A percentile compares a stretch with the other conserved stretches of the same genome.
Evolutionary conservation across 768 basidiomycete genomes (phyloP).

Genomic region (Leccinellum luteum): DNA sequence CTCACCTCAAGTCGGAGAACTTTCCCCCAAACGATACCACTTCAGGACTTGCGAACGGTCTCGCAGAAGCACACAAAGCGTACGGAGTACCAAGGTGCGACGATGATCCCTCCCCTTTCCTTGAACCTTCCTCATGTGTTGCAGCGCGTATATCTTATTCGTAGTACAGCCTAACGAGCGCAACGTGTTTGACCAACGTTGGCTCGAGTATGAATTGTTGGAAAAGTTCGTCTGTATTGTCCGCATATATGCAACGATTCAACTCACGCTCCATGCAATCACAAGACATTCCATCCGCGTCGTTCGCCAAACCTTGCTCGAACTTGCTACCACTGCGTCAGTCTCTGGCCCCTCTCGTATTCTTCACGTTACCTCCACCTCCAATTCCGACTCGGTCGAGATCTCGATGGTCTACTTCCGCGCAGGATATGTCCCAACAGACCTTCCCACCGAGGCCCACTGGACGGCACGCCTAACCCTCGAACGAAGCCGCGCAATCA

Average conservation of each 20-base stretch:
- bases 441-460: slow-evolving; percentile 63
- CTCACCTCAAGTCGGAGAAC: slow-evolving; percentile 49
- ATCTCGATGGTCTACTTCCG: slow-evolving; percentile 91
- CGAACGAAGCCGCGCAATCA: slow-evolving; percentile 83
- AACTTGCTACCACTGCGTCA: slow-evolving; percentile 58
- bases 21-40: slow-evolving; percentile 76
- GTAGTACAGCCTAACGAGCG: slow-evolving; percentile 88
- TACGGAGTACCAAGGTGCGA: slow-evolving; percentile 57
- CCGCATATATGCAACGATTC: not conserved
- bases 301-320: slow-evolving; percentile 71
- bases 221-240: slow-evolving; percentile 52
- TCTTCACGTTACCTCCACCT: slow-evolving; percentile 36
- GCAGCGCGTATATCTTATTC: slow-evolving; percentile 66
- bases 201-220: slow-evolving; percentile 83
- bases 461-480: slow-evolving; percentile 76
- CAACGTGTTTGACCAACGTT: slow-evolving; percentile 92
- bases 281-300: slow-evolving; percentile 71
- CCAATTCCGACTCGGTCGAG: slow-evolving; percentile 40
- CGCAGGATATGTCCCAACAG: slow-evolving; percentile 80
- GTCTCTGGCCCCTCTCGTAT: slow-evolving; percentile 45
- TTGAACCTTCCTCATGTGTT: not conserved
- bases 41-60: slow-evolving; percentile 65
- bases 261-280: not conserved
- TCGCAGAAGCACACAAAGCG: slow-evolving; percentile 76
- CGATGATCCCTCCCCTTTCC: slow-evolving; percentile 4